Conservation (phyloP, 2,329 filamentous ascomycete genomes). For the Leptosphaerulina australis region DNA sequence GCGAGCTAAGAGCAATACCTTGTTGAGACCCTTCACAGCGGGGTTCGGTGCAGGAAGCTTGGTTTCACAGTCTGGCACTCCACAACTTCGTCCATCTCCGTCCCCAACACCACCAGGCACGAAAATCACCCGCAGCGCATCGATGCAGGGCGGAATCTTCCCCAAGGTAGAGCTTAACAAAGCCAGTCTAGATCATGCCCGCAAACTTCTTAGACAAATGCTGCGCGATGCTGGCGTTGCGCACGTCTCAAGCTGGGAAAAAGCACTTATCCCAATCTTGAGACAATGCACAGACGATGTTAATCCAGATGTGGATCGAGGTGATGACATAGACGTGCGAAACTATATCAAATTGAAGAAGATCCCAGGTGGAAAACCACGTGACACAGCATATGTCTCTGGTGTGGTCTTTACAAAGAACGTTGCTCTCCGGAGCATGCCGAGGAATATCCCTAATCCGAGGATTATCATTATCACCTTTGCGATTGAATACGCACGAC, state of each 20-base stretch:
- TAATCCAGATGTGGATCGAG: conserved; percentile 84
- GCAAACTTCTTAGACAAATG: conserved; percentile 81
- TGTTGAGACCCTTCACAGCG: conserved; percentile 58
- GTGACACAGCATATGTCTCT: conserved; percentile 94
- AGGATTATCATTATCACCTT: conserved; percentile 93
- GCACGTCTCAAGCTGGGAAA: conserved; percentile 81
- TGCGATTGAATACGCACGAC: conserved; percentile 91
- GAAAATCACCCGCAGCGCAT: conserved; percentile 72
- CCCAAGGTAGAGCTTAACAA: conserved; percentile 84
- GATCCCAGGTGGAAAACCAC: conserved; percentile 85
- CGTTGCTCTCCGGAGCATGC: conserved; percentile 94
- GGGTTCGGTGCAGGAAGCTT: conserved; percentile 36
- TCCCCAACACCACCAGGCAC: conserved; percentile 41
- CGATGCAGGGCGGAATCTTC: conserved; percentile 75
- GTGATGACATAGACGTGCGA: conserved; percentile 95
- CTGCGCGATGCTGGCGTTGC: conserved; percentile 77
- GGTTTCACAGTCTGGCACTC: conserved; percentile 28
- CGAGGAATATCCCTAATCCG: conserved; percentile 79
- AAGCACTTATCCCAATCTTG: conserved; percentile 85
- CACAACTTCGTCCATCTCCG: conserved; percentile 32
- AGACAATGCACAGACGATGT: conserved; percentile 93
- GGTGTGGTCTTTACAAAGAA: conserved; percentile 98
- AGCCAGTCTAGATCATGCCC: conserved; percentile 86
- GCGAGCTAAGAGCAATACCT: conserved; percentile 60
- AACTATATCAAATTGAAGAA: conserved; percentile 98